Percentiles rank a stretch among this genome's conserved stretches.
Conservation (phyloP, 306 rosid species). For the Vigna nakashimae region DNA sequence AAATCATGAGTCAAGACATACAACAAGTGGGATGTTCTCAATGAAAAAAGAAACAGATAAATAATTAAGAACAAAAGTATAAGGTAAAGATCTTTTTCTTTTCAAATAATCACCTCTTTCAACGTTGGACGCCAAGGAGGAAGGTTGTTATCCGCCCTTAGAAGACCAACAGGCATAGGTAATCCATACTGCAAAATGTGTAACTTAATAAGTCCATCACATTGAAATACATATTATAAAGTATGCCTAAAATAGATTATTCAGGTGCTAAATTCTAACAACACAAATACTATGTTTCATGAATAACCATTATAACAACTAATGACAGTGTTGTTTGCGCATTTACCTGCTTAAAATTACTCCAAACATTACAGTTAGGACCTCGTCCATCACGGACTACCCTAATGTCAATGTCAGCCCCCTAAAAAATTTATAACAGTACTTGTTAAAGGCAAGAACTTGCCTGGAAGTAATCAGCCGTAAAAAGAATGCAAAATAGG, state of each 20-base stretch:
- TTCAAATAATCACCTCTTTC: conserved; percentile 67
- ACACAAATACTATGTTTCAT: conserved; percentile 6
- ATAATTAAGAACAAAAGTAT: conserved; percentile 3
- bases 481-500: conserved; percentile 14
- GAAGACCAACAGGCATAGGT: conserved; percentile 75
- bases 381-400: conserved; percentile 98
- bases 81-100: not conserved
- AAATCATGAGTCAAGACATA: conserved; percentile 8
- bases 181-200: conserved; percentile 82
- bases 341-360: conserved; percentile 96
- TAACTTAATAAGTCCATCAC: conserved; percentile 36
- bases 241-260: conserved; percentile 24
- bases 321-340: conserved; percentile 17
- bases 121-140: conserved; percentile 97
- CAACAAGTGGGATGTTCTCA: conserved; percentile 1
- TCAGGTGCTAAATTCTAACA: conserved; percentile 23
- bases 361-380: conserved; percentile 96
- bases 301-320: conserved; percentile 14
- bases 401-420: conserved; percentile 98
- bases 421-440: conserved; percentile 66
- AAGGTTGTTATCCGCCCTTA: conserved; percentile 96
- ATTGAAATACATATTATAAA: conserved; percentile 25
- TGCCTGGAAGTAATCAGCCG: conserved; percentile 27
- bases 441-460: conserved; percentile 37
- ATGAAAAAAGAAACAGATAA: not conserved